Evolutionary conservation across 2,329 filamentous ascomycete genomes (phyloP).

Genomic region (Botrytis aclada): DNA sequence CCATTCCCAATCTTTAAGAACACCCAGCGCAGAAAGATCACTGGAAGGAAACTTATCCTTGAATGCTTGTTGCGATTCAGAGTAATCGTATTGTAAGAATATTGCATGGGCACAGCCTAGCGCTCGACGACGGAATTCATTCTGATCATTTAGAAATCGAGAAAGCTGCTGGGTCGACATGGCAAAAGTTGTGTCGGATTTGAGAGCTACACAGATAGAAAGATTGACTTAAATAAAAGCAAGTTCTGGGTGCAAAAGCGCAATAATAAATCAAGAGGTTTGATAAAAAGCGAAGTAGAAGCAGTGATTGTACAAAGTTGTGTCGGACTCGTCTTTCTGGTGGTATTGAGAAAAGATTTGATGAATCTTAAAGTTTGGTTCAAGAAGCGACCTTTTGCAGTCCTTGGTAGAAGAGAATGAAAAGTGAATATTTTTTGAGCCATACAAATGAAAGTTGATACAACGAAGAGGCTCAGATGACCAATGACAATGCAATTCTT

Average conservation of each 20-base stretch:
- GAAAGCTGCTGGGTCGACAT: constrained; percentile 9
- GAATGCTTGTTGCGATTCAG: neutral
- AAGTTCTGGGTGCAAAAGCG: neutral
- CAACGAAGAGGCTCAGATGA: neutral
- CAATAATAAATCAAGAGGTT: neutral
- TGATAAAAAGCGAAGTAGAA: neutral
- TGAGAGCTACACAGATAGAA: neutral
- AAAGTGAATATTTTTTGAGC: neutral
- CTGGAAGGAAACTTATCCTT: neutral
- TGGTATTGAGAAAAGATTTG: neutral
- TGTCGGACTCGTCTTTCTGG: neutral
- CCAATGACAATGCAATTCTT: neutral
- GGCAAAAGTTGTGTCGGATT: neutral
- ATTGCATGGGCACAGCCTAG: neutral
- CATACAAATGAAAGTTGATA: neutral
- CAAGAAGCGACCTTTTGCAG: neutral
- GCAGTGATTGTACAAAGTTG: neutral
- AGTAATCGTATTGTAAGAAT: constrained; percentile 15
- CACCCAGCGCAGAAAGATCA: neutral
- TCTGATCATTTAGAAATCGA: neutral
- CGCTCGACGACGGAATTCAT: neutral
- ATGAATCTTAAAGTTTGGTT: neutral
- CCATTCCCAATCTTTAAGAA: constrained; percentile 4
- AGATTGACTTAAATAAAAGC: neutral
- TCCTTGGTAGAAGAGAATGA: neutral